Percentiles rank a stretch among this genome's conserved stretches.
Evolutionary conservation across 2,329 filamentous ascomycete species (phyloP).

Genomic region (Cladosporium phlei): DNA sequence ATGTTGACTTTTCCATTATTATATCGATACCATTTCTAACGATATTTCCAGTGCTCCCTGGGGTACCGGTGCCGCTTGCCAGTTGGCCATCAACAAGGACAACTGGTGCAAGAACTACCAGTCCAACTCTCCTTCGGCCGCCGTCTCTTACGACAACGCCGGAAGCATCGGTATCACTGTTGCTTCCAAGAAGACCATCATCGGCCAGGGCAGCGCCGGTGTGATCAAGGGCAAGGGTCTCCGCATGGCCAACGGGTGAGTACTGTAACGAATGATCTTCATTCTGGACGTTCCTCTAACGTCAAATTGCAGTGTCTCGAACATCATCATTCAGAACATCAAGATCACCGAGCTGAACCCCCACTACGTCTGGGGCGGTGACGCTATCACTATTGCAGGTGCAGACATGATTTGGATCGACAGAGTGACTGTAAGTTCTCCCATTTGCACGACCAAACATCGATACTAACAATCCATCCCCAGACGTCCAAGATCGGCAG

Average conservation of each 20-base stretch:
- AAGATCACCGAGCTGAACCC: constrained; percentile 31
- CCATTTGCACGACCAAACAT: no score
- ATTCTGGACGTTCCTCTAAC: no score
- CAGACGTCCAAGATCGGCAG: constrained; percentile 53
- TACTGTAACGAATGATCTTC: no score
- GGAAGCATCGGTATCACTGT: constrained; percentile 27
- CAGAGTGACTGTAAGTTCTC: constrained; percentile 13
- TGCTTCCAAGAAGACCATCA: constrained; percentile 36
- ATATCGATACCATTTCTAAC: no score
- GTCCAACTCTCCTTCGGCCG: constrained; percentile 41
- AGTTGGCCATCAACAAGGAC: constrained; percentile 56
- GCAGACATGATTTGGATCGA: constrained; percentile 29
- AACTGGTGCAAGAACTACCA: constrained; percentile 52
- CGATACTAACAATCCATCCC: background rate
- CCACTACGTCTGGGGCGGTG: constrained; percentile 31
- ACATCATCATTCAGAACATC: constrained; percentile 48
- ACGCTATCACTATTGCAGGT: constrained; percentile 28
- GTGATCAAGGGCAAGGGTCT: constrained; percentile 39
- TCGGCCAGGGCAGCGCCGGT: constrained; percentile 34
- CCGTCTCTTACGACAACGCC: constrained; percentile 31
- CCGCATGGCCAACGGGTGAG: no score
- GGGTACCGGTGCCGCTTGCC: constrained; percentile 51
- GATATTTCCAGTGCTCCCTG: constrained; percentile 11
- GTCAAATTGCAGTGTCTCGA: constrained; percentile 36
- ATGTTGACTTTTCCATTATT: no score